Base-by-base conservation (phyloP, 2,329 filamentous ascomycete species). In the Amesomyces nigricolor region DNA sequence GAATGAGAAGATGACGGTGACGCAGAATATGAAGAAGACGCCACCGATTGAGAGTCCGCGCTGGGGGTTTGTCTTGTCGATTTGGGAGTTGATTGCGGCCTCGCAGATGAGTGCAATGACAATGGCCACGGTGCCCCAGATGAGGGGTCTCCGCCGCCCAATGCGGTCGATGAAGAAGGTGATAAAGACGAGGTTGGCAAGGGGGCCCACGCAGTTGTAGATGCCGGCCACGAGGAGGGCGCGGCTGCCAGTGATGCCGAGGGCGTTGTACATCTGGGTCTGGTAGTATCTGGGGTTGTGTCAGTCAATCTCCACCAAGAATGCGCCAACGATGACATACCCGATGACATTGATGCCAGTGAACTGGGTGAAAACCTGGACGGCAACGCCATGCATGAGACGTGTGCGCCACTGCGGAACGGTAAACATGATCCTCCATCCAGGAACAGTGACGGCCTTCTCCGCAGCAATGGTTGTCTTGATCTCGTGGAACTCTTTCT, bases 351-450 rank as follows among this genome's bases (percentile, higher is more conserved):
- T 58, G 44, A 60, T 80, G 43, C 80, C 81, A n/a, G 76, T 79
- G 63, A 87, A 78, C 60, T 87, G 83, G 47, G 83, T 82, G 62
- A 87, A 84, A 58, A 83, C 76, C 65, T 88, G 83, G 39, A 85
- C 78, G 11, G 32, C 81, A 69, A 42, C 78, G 78, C 19, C 85
- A 58, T 85, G 79, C 60, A 85, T 67, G 49, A 87, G 76, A 14
- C 85, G 75, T 47, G 76, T 84, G 64, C 85, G 77, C 75, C 82
- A 85, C 53, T 78, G 68, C 26, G 78, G 76, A 7, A 80, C 74
- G 11, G 72, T 77, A 63, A 86, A 84, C 69, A 86, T 77, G 51
- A 83, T 74, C 2, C 65, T 65, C 74, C 79, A 86, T 2, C 75
- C 76, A 0, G 75, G 73, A 2, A 68, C 76, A 0, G 77, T 78